These are phyloP conservation scores for Sporobolomyces pararoseus DNA, from an alignment of 768 basidiomycete species.

Conservation along the genomic window DNA sequence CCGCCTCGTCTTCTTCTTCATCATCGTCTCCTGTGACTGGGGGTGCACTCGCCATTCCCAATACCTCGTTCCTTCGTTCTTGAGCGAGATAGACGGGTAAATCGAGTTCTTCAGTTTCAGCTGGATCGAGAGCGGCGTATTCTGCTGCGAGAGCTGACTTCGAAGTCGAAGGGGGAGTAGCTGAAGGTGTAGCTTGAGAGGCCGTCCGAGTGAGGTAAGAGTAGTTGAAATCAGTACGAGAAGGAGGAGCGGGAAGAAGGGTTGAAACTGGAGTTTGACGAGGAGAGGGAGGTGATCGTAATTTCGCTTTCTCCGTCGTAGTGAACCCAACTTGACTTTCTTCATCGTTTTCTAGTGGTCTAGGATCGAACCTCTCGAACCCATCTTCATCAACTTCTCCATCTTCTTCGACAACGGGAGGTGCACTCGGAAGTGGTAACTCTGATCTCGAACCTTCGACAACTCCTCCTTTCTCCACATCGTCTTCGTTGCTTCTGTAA, in stretches of 20 bases:
- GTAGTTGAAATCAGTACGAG: not conserved
- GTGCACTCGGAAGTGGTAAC: slow-evolving; percentile 10
- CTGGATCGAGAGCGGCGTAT: slow-evolving; percentile 13
- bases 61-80: not conserved
- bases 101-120: not conserved
- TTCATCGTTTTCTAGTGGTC: slow-evolving; percentile 7
- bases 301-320: not conserved
- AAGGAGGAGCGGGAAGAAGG: slow-evolving; percentile 12
- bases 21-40: not conserved
- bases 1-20: slow-evolving; percentile 5
- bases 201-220: not conserved
- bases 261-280: not conserved
- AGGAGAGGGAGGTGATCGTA: not conserved
- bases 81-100: slow-evolving; percentile 15
- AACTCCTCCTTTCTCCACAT: too few relatives aligned
- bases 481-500: slow-evolving; percentile 1
- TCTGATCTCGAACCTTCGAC: not conserved
- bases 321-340: not conserved
- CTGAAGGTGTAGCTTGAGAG: not conserved
- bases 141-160: slow-evolving; percentile 18
- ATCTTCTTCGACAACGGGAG: slow-evolving; percentile 12
- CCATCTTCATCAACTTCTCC: slow-evolving; percentile 34
- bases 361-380: slow-evolving; percentile 18
- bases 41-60: slow-evolving; percentile 22
- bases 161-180: not conserved